Evolutionary conservation across 2,329 filamentous ascomycete species (phyloP), one percentile per base, ranked within the genome.

Genomic region (Fusarium sp.): DNA sequence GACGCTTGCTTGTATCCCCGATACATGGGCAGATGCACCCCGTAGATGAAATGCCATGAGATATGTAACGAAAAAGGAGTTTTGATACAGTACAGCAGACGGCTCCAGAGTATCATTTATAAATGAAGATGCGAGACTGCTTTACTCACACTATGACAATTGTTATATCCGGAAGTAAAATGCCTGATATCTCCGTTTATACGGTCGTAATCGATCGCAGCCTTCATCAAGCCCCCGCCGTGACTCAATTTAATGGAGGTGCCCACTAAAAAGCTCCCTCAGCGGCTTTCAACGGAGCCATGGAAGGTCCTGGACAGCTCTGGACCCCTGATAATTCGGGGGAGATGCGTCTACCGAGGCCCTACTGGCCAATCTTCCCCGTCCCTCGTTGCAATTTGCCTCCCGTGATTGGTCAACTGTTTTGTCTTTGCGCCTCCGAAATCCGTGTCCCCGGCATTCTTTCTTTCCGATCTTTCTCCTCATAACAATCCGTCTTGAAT

Each of bases 11-110:
- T 94, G 81, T 94, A 94, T 77, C 91, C 91, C 67, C 87, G 91
- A 61, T 94, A 92, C 81, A 93, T 93, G 85, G 90, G 90, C 50
- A 86, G 91, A 62, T 93, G 91, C 85, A 93, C 90, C 80, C 91
- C 91, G 74, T 94, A 81, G 69, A 56, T 36, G 59, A 20, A 30
- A 32, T 58, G 44, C 12, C 28, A 61, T 55, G 45, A 65, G 38
- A 68, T 58, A 21, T 26, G 49, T 58, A 62, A 46, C 49, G 47
- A 62, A 50, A 68, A 67, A 36, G 58, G 65, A 67, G 64, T 36
- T 32, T 48, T 67, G 23, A 44, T 55, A 63, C 42, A 58, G 58
- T 65, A 54, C 20, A 50, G 58, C 53, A 67, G 51, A 58, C 23
- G 48, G 19, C 28, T 62, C 56, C 64, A 66, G 56, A 62, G 23